Base-by-base conservation (phyloP, 106 monocot genomes). In the Hemerocallis citrina region DNA sequence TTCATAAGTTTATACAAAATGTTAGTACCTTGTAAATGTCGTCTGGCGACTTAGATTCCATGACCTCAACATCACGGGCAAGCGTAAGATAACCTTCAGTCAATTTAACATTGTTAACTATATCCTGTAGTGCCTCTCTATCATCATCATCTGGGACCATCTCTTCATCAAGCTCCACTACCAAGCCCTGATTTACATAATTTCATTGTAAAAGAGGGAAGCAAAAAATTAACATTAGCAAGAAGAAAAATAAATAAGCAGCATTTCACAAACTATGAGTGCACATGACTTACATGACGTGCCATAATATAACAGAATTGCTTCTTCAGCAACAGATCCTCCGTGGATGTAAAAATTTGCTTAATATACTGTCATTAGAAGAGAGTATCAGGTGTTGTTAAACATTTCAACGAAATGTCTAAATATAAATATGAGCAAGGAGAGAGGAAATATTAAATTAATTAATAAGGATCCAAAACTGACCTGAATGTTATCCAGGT, bases 21-120 rank as follows among this genome's bases (percentile, higher is more conserved):
- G 63, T 24, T 23, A 55, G 27, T 65, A 98, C 96, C 96, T 98
- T 98, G 34, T 91, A 98, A 36, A 98, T 91, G 57, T 98, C 96
- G 37, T 98, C 96, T 10, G 96, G 96, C 57, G 91, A 87, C 74
- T 98, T 98, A 3, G 96, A 77, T 55, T 91, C 96, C 96, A 98
- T 98, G 48, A 98, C 96, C 81, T 98, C 96, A 68, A 98, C 80
- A 77, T 98, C 96, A 25, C 87, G 96, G 54, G 91, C 96, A 73
- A 98, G 96, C 47, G 96, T 78, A 40, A 98, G 87, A 45, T 87
- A 98, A 23, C 96, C 91, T 79, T 98, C 96, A 68, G 84, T 98
- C 65, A 98, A 50, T 77, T 81, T 91, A 32, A 59, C 69, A 73
- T 98, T 98, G 57, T 85, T 84, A 12, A 91, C 57, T 49, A 91